These are phyloP conservation scores for Agarophyton chilense DNA, from an alignment of 23 red algal genomes.

Conservation along the genomic window DNA sequence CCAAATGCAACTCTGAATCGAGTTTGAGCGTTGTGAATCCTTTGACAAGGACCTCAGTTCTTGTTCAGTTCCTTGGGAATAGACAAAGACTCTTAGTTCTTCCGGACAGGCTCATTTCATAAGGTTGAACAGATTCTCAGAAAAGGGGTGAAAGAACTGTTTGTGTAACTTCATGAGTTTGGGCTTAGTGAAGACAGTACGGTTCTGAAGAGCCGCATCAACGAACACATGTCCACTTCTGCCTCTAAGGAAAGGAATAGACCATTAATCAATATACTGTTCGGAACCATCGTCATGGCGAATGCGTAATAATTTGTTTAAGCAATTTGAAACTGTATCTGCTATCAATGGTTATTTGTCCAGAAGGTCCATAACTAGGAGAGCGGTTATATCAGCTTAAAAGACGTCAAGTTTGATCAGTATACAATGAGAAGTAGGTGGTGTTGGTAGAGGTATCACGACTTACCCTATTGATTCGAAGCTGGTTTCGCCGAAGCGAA, in stretches of 20 bases:
- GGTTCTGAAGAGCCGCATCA: background rate
- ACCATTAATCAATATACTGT: slow-evolving; percentile 13
- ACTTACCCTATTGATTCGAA: background rate
- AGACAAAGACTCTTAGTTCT: slow-evolving; percentile 4
- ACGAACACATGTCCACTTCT: slow-evolving; percentile 15
- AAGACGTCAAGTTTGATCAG: too few relatives aligned
- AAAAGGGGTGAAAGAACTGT: slow-evolving; percentile 33
- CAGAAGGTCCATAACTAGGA: background rate
- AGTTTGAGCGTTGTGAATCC: slow-evolving; percentile 9
- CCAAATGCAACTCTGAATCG: slow-evolving; percentile 18
- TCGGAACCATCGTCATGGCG: background rate
- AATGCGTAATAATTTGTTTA: background rate
- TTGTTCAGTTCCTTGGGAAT: background rate
- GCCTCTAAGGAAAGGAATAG: background rate
- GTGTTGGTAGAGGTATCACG: too few relatives aligned
- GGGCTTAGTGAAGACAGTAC: background rate
- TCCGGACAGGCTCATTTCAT: slow-evolving; percentile 6
- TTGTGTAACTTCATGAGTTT: slow-evolving; percentile 11
- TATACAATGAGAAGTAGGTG: too few relatives aligned
- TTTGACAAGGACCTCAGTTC: slow-evolving; percentile 42
- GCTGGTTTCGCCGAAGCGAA: background rate
- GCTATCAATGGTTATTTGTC: background rate
- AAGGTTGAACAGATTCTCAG: slow-evolving; percentile 36
- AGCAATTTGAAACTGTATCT: background rate
- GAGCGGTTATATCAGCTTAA: background rate